These are phyloP conservation scores for Oidium heveae DNA, from an alignment of 2,329 filamentous ascomycete genomes.

Conservation along the genomic window DNA sequence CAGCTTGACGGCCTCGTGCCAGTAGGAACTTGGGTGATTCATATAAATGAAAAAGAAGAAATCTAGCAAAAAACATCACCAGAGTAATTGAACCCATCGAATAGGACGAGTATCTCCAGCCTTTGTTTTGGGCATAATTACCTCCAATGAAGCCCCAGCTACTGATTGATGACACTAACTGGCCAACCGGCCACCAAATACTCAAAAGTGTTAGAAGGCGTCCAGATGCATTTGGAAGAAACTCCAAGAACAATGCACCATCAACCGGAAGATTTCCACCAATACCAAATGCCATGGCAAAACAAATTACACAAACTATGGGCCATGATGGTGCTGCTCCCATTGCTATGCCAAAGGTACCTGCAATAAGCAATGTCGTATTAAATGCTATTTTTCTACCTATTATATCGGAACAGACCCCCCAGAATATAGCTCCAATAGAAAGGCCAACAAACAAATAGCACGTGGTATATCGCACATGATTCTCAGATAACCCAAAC, in stretches of 20 bases:
- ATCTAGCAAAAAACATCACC: constrained; percentile 52
- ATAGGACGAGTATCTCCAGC: constrained; percentile 52
- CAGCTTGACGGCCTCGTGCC: constrained; percentile 46
- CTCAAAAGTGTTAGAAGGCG: constrained; percentile 56
- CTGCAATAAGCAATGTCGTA: constrained; percentile 47
- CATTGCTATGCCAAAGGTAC: constrained; percentile 45
- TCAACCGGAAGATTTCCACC: constrained; percentile 60
- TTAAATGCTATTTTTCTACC: constrained; percentile 67
- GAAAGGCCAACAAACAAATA: constrained; percentile 54
- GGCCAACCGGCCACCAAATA: constrained; percentile 68
- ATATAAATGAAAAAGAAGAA: constrained; percentile 57
- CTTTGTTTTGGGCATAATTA: constrained; percentile 25
- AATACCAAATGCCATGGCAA: constrained; percentile 39
- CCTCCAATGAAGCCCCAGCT: constrained; percentile 53
- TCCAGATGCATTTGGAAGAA: constrained; percentile 49
- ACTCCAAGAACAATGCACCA: constrained; percentile 62
- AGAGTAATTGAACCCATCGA: constrained; percentile 50
- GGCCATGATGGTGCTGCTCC: constrained; percentile 46
- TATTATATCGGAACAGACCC: constrained; percentile 50
- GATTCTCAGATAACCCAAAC: constrained; percentile 43
- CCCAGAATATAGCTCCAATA: constrained; percentile 59
- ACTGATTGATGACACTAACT: constrained; percentile 44
- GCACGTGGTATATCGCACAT: constrained; percentile 59
- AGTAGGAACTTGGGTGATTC: constrained; percentile 72
- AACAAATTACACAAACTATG: constrained; percentile 31